A percentile compares a stretch with the other conserved stretches of the same genome.
Evolutionary conservation across 768 basidiomycete species (phyloP).

Genomic region (Suillus cothurnatus): DNA sequence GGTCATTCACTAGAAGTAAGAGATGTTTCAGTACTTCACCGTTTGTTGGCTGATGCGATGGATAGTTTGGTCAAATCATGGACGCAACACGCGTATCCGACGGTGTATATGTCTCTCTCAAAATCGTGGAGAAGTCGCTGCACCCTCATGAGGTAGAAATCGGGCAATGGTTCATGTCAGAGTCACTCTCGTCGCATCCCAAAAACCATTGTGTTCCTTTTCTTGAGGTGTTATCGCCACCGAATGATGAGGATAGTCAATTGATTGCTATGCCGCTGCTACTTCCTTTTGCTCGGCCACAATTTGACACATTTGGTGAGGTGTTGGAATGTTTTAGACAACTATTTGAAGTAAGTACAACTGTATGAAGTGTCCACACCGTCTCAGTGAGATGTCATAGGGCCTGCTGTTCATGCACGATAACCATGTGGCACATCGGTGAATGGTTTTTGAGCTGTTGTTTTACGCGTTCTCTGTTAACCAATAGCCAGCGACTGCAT

Average conservation of each 20-base stretch:
- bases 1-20: not conserved
- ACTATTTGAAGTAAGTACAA: constrained; percentile 28
- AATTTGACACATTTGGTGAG: constrained; percentile 36
- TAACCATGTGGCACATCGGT: constrained; percentile 23
- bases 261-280: constrained; percentile 41
- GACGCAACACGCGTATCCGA: constrained; percentile 35
- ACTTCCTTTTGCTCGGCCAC: constrained; percentile 21
- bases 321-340: constrained; percentile 36
- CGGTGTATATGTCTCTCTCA: constrained; percentile 32
- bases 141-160: constrained; percentile 36
- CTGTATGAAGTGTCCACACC: not conserved
- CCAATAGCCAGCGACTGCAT: constrained; percentile 20
- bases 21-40: not conserved
- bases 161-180: constrained; percentile 20
- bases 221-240: constrained; percentile 24
- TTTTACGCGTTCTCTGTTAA: not conserved
- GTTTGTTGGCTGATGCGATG: not conserved
- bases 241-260: constrained; percentile 8
- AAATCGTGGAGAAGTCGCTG: constrained; percentile 16
- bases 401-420: constrained; percentile 38
- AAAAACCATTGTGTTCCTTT: constrained; percentile 41
- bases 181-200: not conserved
- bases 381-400: constrained; percentile 15
- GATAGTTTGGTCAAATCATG: constrained; percentile 18
- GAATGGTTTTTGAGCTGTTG: not conserved